A percentile compares a stretch with the other conserved stretches of the same genome.
Evolutionary conservation across 768 basidiomycete genomes (phyloP).

Genomic region (Auricularia sp.): DNA sequence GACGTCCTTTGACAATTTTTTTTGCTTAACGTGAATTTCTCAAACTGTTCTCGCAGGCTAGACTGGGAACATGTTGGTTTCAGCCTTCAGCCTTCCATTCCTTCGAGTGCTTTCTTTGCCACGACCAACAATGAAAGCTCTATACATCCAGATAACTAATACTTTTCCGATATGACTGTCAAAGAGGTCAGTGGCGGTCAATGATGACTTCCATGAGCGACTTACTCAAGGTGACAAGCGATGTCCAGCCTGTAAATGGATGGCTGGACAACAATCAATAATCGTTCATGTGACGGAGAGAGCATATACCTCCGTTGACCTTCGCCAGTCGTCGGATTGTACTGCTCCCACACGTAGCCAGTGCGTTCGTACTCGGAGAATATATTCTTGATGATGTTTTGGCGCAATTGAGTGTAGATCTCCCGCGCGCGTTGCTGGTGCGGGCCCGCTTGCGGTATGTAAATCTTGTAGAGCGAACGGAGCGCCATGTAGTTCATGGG

Average conservation of each 20-base stretch:
- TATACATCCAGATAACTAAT: slow-evolving; percentile 20
- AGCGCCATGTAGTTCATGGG: slow-evolving; percentile 95
- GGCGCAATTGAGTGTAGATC: slow-evolving; percentile 73
- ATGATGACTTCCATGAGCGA: slow-evolving; percentile 11
- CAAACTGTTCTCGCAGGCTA: too few relatives aligned
- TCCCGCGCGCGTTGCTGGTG: slow-evolving; percentile 61
- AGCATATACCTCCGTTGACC: slow-evolving; percentile 63
- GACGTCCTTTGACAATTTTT: too few relatives aligned
- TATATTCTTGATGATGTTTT: slow-evolving; percentile 80
- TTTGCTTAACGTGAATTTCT: too few relatives aligned
- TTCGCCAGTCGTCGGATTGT: slow-evolving; percentile 74
- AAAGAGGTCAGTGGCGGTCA: not conserved
- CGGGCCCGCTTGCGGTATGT: slow-evolving; percentile 71
- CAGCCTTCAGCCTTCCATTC: not conserved
- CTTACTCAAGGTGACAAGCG: slow-evolving; percentile 80
- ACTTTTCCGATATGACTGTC: slow-evolving; percentile 61
- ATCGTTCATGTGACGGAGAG: slow-evolving; percentile 4
- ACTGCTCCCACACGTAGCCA: slow-evolving; percentile 97
- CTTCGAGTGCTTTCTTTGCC: not conserved
- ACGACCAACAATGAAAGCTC: not conserved
- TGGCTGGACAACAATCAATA: slow-evolving; percentile 42
- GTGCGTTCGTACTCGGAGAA: slow-evolving; percentile 85
- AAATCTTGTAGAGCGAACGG: slow-evolving; percentile 72
- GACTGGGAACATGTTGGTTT: not conserved
- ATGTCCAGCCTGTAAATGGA: slow-evolving; percentile 97